phyloP scores from a whole-genome alignment of 768 basidiomycete species.

The Mycena albidolilacea region DNA sequence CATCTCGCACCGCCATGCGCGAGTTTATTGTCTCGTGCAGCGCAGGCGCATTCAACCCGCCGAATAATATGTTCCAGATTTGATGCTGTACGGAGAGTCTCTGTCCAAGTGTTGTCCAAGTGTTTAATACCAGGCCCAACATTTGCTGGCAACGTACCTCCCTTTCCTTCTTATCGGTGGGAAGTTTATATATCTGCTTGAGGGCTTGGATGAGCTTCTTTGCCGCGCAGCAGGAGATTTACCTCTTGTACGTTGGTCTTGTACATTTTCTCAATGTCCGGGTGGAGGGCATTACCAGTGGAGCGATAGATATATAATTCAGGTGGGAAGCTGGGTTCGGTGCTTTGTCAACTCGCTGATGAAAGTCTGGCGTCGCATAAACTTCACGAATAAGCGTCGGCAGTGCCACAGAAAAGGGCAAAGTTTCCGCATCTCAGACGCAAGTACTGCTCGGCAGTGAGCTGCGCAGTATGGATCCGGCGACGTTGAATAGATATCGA shows the following conservation, averaged over 20 bases:
- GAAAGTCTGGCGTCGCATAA: no score
- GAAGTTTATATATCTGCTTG: background rate
- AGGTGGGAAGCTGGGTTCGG: no score
- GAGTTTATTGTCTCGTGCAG: background rate
- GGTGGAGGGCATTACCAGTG: no score
- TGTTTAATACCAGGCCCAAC: background rate
- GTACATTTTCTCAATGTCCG: background rate
- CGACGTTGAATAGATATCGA: no score
- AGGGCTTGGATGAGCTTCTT: background rate
- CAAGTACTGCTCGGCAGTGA: no score
- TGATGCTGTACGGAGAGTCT: conserved; percentile 12
- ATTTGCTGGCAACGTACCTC: background rate
- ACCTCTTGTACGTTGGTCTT: background rate
- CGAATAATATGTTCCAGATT: conserved; percentile 1
- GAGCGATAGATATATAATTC: no score
- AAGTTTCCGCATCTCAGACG: no score
- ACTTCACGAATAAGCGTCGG: no score
- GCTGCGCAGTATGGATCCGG: no score
- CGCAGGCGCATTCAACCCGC: background rate
- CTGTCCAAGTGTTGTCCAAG: background rate
- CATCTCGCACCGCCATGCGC: background rate
- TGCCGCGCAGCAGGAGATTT: background rate
- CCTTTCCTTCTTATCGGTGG: background rate
- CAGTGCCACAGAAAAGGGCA: no score
- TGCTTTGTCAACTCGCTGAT: no score